Evolutionary conservation across 1,139 yeast genomes (phyloP), one percentile per base, ranked within the genome.

Genomic region (Geotrichum klebahnii): DNA sequence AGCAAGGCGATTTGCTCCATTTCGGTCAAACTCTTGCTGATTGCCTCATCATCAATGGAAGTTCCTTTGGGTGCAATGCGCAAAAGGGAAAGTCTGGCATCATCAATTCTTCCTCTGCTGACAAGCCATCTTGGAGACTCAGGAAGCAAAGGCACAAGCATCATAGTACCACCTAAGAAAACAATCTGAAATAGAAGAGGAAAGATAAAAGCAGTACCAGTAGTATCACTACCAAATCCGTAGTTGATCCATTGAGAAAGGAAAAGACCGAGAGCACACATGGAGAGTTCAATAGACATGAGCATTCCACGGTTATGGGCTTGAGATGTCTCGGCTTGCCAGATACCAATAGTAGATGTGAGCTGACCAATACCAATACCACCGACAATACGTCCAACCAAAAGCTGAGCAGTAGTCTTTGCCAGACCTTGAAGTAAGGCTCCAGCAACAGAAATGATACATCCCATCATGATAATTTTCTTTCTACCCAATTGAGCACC

Each of bases 341-440:
- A 84, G 56, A 82, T 81, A 14, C 95, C 95, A 53, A 84, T 81
- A 33, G 90, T 82, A 28, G 90, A 84, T 20, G 92, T 84, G 62
- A 81, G 82, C 65, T 82, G 65, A 57, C 95, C 95, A 57, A 82
- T 82, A 59, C 95, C 95, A 38, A 82, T 55, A 56, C 95, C 95
- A n/a, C 88, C 78, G 39, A 84, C 69, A 53, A 83, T 80, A 69
- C 95, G 77, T 16, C 90, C 95, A 52, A 82, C 71, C 41, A 84
- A 79, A 50, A 85, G 79, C 61, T 84, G 92, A 31, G 83, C 85
- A 52, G 82, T 69, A 48, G 68, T 67, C 62, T 75, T 76, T n/a
- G 90, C 74, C 52, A 80, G 63, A n/a, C 77, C 71, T 24, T 87
- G 83, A 51, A 85, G 72, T 38, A 78, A 60, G 14, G 88, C 80